A percentile compares a stretch with the other conserved stretches of the same genome.
Conservation (phyloP, 225 moss, liverwort and hornwort species). For the Pleurozium schreberi region DNA sequence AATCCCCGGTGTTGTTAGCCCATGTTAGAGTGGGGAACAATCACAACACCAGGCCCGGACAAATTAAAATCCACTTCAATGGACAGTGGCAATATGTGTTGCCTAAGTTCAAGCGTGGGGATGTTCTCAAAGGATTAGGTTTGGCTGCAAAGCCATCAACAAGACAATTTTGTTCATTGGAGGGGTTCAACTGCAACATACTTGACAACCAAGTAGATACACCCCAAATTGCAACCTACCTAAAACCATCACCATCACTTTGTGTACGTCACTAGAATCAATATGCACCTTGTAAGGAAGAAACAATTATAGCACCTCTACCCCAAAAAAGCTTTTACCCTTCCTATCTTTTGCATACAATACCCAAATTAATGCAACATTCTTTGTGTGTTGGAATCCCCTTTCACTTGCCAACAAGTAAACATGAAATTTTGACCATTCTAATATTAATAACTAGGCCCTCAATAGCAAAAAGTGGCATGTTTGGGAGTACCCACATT, state of each 20-base stretch:
- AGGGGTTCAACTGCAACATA: fast-evolving
- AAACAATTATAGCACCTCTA: fast-evolving
- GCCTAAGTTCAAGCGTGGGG: no score
- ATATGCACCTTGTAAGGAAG: fast-evolving
- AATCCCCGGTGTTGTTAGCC: no score
- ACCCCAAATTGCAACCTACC: fast-evolving
- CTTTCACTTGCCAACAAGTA: fast-evolving
- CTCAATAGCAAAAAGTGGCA: not conserved
- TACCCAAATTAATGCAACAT: not conserved
- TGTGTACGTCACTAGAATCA: not conserved
- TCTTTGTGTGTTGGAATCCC: not conserved
- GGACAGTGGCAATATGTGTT: no score
- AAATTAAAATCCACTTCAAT: no score
- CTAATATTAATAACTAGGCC: not conserved
- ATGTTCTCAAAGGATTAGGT: not conserved
- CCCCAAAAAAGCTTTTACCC: not conserved
- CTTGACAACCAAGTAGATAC: no score
- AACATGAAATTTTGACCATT: not conserved
- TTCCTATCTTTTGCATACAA: not conserved
- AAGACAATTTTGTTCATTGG: not conserved
- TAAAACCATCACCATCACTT: not conserved
- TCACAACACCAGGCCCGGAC: no score
- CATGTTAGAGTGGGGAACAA: no score
- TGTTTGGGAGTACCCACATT: not conserved
- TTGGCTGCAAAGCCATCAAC: fast-evolving